Evolutionary conservation across 2,329 filamentous ascomycete genomes (phyloP).

Genomic region (Periconia digitata): DNA sequence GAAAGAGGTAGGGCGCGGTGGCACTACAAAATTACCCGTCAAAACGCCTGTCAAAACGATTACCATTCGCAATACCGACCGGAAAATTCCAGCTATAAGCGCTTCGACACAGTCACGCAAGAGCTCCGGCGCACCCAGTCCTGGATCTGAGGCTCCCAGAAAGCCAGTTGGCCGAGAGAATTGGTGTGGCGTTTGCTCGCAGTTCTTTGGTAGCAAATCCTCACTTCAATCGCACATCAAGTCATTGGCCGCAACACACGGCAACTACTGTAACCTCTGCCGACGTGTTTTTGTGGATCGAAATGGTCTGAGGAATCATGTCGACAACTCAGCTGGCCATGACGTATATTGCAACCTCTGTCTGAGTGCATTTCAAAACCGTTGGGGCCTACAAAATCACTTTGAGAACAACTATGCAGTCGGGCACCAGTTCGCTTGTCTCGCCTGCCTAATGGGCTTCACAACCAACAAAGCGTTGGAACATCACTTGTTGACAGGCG

Average conservation of each 20-base stretch:
- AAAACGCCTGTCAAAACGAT: slow-evolving; percentile 8
- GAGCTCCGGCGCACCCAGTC: no score
- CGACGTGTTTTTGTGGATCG: slow-evolving; percentile 37
- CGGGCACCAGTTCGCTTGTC: slow-evolving; percentile 30
- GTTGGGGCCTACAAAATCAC: slow-evolving; percentile 35
- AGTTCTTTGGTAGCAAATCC: slow-evolving; percentile 24
- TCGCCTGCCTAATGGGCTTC: slow-evolving; percentile 34
- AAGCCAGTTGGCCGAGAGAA: slow-evolving; percentile 29
- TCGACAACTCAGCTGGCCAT: slow-evolving; percentile 33
- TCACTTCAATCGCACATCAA: slow-evolving; percentile 30
- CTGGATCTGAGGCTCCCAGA: no score
- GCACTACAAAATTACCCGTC: slow-evolving; percentile 4
- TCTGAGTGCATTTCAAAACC: slow-evolving; percentile 35
- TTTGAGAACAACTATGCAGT: slow-evolving; percentile 36
- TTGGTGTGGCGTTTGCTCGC: slow-evolving; percentile 36
- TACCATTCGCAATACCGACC: slow-evolving; percentile 9
- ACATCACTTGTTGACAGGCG: slow-evolving; percentile 23
- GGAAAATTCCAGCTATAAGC: background rate
- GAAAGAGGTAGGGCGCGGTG: slow-evolving; percentile 29
- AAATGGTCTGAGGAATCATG: slow-evolving; percentile 38
- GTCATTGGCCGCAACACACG: slow-evolving; percentile 20
- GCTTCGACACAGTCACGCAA: slow-evolving; percentile 4
- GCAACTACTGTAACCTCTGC: slow-evolving; percentile 40
- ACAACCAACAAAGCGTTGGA: slow-evolving; percentile 20
- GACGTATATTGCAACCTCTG: slow-evolving; percentile 36